These are phyloP conservation scores for Exophiala aquamarina DNA, from an alignment of 2,329 filamentous ascomycete genomes.

Conservation along the genomic window DNA sequence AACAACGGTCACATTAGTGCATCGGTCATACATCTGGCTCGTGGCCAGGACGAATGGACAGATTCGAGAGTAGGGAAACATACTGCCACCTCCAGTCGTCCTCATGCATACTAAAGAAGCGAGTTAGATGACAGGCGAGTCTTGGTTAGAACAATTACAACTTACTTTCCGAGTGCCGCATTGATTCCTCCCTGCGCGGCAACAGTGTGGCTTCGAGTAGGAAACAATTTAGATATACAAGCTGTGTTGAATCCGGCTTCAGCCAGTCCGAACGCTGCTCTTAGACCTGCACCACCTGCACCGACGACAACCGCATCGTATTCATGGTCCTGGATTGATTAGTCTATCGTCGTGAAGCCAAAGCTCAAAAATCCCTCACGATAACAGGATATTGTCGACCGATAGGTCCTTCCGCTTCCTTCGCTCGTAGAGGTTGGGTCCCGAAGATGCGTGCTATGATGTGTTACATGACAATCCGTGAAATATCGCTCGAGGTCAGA, in stretches of 20 bases:
- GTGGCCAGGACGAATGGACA: no score
- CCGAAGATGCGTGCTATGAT: slow-evolving; percentile 75
- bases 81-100: slow-evolving; percentile 60
- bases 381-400: slow-evolving; percentile 93
- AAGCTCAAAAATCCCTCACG: slow-evolving; percentile 52
- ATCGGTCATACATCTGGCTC: no score
- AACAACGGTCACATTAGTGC: no score
- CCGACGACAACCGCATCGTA: slow-evolving; percentile 83
- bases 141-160: neutral
- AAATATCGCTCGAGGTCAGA: neutral
- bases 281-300: slow-evolving; percentile 63
- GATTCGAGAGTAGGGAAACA: no score
- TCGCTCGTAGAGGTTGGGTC: slow-evolving; percentile 82
- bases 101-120: slow-evolving; percentile 46
- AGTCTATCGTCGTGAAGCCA: neutral
- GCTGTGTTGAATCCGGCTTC: slow-evolving; percentile 65
- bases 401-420: slow-evolving; percentile 85
- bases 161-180: slow-evolving; percentile 54
- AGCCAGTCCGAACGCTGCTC: slow-evolving; percentile 63
- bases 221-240: slow-evolving; percentile 65
- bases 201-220: slow-evolving; percentile 64
- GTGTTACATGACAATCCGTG: slow-evolving; percentile 15
- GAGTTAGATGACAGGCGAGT: slow-evolving; percentile 12
- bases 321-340: slow-evolving; percentile 68
- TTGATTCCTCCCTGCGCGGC: slow-evolving; percentile 68